phyloP scores from a whole-genome alignment of 148 eudicot species.

The Silene latifolia region DNA sequence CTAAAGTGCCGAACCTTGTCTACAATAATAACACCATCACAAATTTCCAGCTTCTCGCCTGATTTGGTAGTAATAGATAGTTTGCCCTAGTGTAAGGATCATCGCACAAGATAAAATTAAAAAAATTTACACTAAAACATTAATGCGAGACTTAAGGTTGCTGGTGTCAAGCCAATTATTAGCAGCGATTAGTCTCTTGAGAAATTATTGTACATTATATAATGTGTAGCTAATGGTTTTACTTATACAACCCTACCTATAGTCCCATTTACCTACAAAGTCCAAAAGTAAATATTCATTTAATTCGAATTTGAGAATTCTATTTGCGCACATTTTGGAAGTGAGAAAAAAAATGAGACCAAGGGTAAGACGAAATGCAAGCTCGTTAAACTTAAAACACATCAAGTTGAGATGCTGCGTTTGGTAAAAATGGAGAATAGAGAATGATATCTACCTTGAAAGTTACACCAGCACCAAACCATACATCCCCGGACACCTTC shows the following conservation, averaged over 20 bases:
- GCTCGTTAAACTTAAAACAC: too few species aligned
- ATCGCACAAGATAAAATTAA: not conserved
- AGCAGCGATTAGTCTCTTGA: not conserved
- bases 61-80: constrained; percentile 65
- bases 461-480: constrained; percentile 69
- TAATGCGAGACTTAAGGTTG: not conserved
- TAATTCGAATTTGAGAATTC: not conserved
- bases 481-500: constrained; percentile 92
- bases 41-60: constrained; percentile 79
- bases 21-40: constrained; percentile 67
- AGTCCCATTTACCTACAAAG: not conserved
- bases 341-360: not conserved
- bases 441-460: constrained; percentile 61
- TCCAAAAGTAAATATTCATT: too few species aligned
- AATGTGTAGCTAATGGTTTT: not conserved
- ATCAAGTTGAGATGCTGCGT: too few species aligned
- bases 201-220: too few species aligned
- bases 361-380: not conserved
- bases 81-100: constrained; percentile 47
- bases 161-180: too few species aligned
- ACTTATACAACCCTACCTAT: not conserved
- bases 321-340: not conserved
- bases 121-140: not conserved
- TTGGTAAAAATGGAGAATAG: not conserved
- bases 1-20: constrained; percentile 53